Evolutionary conservation across 2,329 filamentous ascomycete genomes (phyloP).

Genomic region (Cercospora sp.): DNA sequence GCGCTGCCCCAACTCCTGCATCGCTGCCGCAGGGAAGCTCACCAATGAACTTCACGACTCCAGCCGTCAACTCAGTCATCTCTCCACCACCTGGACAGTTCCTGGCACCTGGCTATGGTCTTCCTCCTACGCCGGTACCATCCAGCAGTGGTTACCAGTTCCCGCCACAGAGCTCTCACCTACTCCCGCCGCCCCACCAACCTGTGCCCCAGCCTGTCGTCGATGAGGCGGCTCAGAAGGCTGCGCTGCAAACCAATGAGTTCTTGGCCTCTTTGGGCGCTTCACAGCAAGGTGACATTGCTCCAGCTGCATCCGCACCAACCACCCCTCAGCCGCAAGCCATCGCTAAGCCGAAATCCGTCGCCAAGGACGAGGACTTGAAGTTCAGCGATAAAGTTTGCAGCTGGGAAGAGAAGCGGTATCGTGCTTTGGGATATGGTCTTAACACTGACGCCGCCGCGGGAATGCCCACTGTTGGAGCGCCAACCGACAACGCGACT

Average conservation of each 20-base stretch:
- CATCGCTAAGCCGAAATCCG: constrained; percentile 3
- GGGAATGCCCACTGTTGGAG: neutral
- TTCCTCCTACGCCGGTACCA: neutral
- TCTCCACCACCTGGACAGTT: neutral
- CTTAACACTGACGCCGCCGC: neutral
- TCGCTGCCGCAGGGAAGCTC: neutral
- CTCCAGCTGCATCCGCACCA: neutral
- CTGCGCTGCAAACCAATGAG: neutral
- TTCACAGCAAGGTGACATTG: neutral
- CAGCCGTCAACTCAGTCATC: neutral
- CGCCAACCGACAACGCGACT: neutral
- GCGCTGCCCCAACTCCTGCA: neutral
- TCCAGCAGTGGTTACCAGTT: neutral
- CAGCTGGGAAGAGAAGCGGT: constrained; percentile 8
- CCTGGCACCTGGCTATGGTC: neutral
- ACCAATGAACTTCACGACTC: neutral
- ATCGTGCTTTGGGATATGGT: neutral
- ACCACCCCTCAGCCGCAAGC: neutral
- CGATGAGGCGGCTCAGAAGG: neutral
- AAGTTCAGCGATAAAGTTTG: constrained; percentile 3
- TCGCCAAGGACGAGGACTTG: constrained; percentile 4
- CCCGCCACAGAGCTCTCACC: neutral
- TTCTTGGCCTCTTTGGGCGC: neutral
- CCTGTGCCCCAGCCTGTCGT: neutral
- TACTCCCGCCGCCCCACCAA: neutral